These are phyloP conservation scores for Obelidium mucronatum DNA, from an alignment of 192 early-diverging fungal genomes.

Conservation along the genomic window DNA sequence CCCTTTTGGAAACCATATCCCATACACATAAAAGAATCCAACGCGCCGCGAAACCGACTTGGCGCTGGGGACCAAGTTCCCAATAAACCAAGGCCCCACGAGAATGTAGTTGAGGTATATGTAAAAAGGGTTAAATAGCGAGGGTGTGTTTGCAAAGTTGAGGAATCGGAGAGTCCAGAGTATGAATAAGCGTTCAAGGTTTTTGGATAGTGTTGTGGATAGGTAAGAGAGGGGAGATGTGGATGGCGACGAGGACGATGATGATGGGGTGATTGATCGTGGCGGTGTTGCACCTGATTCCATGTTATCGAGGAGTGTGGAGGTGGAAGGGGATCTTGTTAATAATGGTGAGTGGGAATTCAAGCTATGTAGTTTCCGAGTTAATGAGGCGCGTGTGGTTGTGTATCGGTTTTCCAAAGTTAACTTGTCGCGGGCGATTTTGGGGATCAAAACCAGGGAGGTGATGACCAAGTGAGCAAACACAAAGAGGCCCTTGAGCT, in stretches of 20 bases:
- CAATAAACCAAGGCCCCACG: constrained; percentile 73
- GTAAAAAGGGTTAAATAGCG: constrained; percentile 66
- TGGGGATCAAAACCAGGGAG: constrained; percentile 41
- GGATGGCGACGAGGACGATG: neutral
- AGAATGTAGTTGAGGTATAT: constrained; percentile 46
- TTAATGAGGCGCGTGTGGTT: neutral
- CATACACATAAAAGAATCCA: constrained; percentile 40
- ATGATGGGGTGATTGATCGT: neutral
- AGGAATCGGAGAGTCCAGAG: constrained; percentile 43
- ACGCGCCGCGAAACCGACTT: neutral
- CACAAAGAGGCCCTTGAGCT: constrained; percentile 52
- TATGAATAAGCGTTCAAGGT: neutral
- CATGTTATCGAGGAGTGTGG: neutral
- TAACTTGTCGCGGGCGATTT: constrained; percentile 23
- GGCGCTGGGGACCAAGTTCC: constrained; percentile 67
- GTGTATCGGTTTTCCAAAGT: neutral
- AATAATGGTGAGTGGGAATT: neutral
- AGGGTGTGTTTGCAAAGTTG: constrained; percentile 54
- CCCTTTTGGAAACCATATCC: constrained; percentile 34
- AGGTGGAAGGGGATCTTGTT: neutral
- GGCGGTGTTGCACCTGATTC: neutral
- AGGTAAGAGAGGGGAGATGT: too few relatives aligned
- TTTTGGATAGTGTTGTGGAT: neutral
- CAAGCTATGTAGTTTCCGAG: neutral
- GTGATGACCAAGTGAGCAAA: constrained; percentile 41